phyloP scores from a whole-genome alignment of 164 flowering plant species.

The Vitis amurensis region DNA sequence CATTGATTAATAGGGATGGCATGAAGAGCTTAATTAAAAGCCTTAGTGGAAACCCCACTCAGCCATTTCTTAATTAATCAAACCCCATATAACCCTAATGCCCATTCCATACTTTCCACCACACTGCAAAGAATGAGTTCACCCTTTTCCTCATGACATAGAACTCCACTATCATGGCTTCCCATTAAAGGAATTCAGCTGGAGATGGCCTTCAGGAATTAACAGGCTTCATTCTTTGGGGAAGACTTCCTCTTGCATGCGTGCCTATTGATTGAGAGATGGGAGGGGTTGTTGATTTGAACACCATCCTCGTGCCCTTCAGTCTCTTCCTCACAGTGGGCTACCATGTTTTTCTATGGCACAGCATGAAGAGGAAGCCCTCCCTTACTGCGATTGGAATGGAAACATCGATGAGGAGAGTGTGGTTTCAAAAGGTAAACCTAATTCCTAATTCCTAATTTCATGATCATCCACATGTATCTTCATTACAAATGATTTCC shows the following conservation, averaged over 20 bases:
- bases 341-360: constrained; percentile 73
- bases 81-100: neutral
- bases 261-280: neutral
- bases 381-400: constrained; percentile 37
- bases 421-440: constrained; percentile 52
- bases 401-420: constrained; percentile 32
- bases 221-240: neutral
- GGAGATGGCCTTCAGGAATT: neutral
- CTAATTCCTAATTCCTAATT: no score
- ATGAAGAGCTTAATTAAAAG: no score
- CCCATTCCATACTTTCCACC: constrained; percentile 1
- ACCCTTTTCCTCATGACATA: neutral
- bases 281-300: constrained; percentile 30
- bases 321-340: constrained; percentile 58
- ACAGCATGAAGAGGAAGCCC: constrained; percentile 48
- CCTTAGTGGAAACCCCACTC: no score
- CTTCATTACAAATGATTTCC: no score
- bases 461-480: no score
- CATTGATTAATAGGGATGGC: no score
- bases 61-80: no score
- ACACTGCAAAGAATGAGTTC: neutral
- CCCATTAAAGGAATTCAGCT: neutral
- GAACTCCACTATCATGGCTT: neutral
- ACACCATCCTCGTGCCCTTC: constrained; percentile 56
- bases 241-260: no score